Percentiles rank a stretch among this genome's conserved stretches.
These are phyloP conservation scores for Fusarium avenaceum DNA, from an alignment of 2,329 filamentous ascomycete genomes.

Conservation along the genomic window DNA sequence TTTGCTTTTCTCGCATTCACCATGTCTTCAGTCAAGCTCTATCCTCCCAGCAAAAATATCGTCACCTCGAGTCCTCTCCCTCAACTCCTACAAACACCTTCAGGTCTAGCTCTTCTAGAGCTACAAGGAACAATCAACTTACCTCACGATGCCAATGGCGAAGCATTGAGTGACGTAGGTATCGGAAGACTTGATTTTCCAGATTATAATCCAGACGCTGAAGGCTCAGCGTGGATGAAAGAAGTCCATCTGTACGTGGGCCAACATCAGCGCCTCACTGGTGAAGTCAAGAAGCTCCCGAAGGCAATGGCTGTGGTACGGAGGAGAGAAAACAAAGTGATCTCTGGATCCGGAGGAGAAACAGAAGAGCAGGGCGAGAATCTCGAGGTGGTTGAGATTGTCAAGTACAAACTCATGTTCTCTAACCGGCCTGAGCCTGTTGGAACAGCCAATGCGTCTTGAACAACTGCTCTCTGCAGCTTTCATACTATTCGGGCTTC, in stretches of 20 bases:
- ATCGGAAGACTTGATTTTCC: slow-evolving; percentile 85
- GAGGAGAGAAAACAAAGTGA: slow-evolving; percentile 60
- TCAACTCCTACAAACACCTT: slow-evolving; percentile 86
- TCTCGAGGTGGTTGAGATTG: slow-evolving; percentile 87
- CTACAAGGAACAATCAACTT: slow-evolving; percentile 92
- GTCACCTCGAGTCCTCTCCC: slow-evolving; percentile 73
- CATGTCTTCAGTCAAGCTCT: slow-evolving; percentile 58
- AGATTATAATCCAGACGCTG: slow-evolving; percentile 67
- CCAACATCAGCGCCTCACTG: slow-evolving; percentile 87
- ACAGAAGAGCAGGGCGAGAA: slow-evolving; percentile 59
- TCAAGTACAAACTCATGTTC: slow-evolving; percentile 90
- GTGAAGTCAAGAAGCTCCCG: slow-evolving; percentile 88
- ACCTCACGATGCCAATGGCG: slow-evolving; percentile 60
- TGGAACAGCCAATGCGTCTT: slow-evolving; percentile 59
- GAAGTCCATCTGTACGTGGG: slow-evolving; percentile 89
- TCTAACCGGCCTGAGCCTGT: slow-evolving; percentile 88
- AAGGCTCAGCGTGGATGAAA: slow-evolving; percentile 85
- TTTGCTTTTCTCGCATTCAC: not conserved
- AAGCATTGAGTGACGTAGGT: slow-evolving; percentile 50
- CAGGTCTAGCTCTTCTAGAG: slow-evolving; percentile 89
- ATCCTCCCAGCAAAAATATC: slow-evolving; percentile 55
- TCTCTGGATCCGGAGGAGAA: slow-evolving; percentile 61
- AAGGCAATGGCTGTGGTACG: slow-evolving; percentile 84
- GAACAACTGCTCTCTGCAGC: slow-evolving; percentile 7
- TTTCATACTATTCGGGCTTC: not conserved